phyloP scores from a whole-genome alignment of 2,329 filamentous ascomycete species.

The Penicillium sp. region DNA sequence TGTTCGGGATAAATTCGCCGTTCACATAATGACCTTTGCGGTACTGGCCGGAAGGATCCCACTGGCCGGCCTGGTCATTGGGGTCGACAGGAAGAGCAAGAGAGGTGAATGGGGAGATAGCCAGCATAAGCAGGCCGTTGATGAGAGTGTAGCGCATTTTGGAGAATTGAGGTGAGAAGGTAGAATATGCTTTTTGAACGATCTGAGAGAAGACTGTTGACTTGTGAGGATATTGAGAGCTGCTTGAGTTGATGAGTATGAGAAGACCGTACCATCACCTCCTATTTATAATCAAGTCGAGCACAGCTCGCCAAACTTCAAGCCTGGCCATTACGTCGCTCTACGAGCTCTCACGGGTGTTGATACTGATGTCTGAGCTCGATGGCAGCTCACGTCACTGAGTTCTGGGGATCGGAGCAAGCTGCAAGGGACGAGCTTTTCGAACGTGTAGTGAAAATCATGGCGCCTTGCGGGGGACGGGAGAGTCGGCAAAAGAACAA shows the following conservation, averaged over 20 bases:
- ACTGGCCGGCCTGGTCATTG: slow-evolving; percentile 18
- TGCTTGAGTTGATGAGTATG: slow-evolving; percentile 11
- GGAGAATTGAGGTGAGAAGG: neutral
- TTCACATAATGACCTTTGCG: slow-evolving; percentile 20
- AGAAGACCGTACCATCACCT: neutral
- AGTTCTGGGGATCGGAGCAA: slow-evolving; percentile 2
- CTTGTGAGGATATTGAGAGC: slow-evolving; percentile 1
- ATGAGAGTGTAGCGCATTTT: slow-evolving; percentile 22
- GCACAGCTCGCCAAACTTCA: slow-evolving; percentile 3
- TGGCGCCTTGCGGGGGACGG: slow-evolving; percentile 16
- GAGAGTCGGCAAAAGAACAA: neutral
- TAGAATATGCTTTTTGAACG: neutral
- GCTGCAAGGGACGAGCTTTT: slow-evolving; percentile 17
- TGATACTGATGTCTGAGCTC: slow-evolving; percentile 12
- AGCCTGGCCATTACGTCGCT: slow-evolving; percentile 8
- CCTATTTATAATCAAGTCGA: slow-evolving; percentile 20
- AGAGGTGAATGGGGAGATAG: slow-evolving; percentile 19
- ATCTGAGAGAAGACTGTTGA: neutral
- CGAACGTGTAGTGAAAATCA: slow-evolving; percentile 18
- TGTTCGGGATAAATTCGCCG: slow-evolving; percentile 18
- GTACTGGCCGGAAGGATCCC: slow-evolving; percentile 23
- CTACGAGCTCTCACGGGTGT: neutral
- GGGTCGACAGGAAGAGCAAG: slow-evolving; percentile 22
- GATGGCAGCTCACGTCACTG: slow-evolving; percentile 1
- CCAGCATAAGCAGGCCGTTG: slow-evolving; percentile 21